Percentiles rank a stretch among this genome's conserved stretches.
Evolutionary conservation across 2,329 filamentous ascomycete genomes (phyloP).

Genomic region (Cladosporium sphaerospermum): DNA sequence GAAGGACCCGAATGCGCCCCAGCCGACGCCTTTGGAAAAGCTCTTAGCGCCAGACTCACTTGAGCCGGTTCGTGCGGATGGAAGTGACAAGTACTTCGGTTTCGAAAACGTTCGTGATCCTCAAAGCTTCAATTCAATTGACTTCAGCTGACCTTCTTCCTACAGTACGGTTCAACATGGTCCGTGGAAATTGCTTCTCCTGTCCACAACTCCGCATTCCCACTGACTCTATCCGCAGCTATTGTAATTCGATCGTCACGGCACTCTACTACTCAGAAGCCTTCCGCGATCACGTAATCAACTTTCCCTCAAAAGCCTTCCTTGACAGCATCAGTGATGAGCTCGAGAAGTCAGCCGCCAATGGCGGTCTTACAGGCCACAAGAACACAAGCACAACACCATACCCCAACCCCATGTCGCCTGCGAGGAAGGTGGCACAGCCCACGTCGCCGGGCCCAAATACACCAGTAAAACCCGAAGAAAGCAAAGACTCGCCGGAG

Average conservation of each 20-base stretch:
- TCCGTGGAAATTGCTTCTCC: constrained; percentile 40
- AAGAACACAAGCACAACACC: constrained; percentile 33
- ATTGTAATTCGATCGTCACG: constrained; percentile 97
- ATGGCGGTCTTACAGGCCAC: constrained; percentile 26
- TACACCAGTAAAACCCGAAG: constrained; percentile 65
- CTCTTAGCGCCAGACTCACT: constrained; percentile 71
- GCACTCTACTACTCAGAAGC: constrained; percentile 92
- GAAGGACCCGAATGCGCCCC: constrained; percentile 53
- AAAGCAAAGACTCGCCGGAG: constrained; percentile 89
- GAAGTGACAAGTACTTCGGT: constrained; percentile 96
- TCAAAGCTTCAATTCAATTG: constrained; percentile 13
- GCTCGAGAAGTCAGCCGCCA: constrained; percentile 11
- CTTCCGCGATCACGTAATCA: constrained; percentile 90
- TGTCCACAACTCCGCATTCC: background rate
- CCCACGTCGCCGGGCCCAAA: constrained; percentile 50
- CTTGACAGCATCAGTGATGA: constrained; percentile 56
- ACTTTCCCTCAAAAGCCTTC: constrained; percentile 71
- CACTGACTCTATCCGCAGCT: constrained; percentile 50
- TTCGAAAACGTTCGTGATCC: constrained; percentile 82
- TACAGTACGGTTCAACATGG: constrained; percentile 95
- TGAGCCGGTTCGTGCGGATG: constrained; percentile 74
- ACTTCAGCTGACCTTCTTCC: constrained; percentile 7
- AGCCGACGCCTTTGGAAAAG: constrained; percentile 58
- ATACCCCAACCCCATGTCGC: constrained; percentile 28
- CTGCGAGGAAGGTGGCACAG: constrained; percentile 45